phyloP scores from a whole-genome alignment of 768 basidiomycete species.

The Podaxis mareebaensis region DNA sequence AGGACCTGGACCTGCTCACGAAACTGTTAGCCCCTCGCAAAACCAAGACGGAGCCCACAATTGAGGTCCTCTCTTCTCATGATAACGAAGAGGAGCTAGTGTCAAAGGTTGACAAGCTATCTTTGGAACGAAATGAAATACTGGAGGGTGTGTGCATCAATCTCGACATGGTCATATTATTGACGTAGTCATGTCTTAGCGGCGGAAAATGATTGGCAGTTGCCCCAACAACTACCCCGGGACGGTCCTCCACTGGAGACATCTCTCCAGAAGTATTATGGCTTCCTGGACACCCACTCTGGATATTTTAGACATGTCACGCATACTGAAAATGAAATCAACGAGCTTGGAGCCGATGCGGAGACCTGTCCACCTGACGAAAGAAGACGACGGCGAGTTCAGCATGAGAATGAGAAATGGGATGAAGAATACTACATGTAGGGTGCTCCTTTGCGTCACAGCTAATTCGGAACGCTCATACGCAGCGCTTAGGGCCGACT shows the following conservation, averaged over 20 bases:
- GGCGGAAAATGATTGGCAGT: constrained; percentile 75
- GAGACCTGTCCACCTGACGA: constrained; percentile 55
- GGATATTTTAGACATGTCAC: constrained; percentile 74
- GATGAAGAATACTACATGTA: constrained; percentile 87
- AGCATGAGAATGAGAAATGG: constrained; percentile 77
- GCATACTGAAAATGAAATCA: constrained; percentile 80
- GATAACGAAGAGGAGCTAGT: constrained; percentile 41
- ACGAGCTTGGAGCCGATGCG: constrained; percentile 70
- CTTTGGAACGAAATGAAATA: constrained; percentile 30
- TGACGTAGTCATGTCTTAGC: constrained; percentile 40
- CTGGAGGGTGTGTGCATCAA: background rate
- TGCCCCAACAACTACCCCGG: constrained; percentile 62
- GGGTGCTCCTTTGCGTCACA: constrained; percentile 20
- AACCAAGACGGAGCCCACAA: constrained; percentile 35
- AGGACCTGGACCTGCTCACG: constrained; percentile 77
- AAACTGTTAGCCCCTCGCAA: constrained; percentile 73
- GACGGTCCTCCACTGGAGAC: constrained; percentile 38
- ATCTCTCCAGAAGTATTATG: constrained; percentile 56
- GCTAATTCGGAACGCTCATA: constrained; percentile 1
- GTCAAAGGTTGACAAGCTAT: constrained; percentile 42
- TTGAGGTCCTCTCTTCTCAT: constrained; percentile 58
- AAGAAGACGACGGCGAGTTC: constrained; percentile 51
- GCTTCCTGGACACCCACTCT: constrained; percentile 73
- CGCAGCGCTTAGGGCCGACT: constrained; percentile 67
- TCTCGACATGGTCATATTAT: background rate